Evolutionary conservation across 1,139 yeast species (phyloP).

Genomic region (Nakaseomyces bracarensis): DNA sequence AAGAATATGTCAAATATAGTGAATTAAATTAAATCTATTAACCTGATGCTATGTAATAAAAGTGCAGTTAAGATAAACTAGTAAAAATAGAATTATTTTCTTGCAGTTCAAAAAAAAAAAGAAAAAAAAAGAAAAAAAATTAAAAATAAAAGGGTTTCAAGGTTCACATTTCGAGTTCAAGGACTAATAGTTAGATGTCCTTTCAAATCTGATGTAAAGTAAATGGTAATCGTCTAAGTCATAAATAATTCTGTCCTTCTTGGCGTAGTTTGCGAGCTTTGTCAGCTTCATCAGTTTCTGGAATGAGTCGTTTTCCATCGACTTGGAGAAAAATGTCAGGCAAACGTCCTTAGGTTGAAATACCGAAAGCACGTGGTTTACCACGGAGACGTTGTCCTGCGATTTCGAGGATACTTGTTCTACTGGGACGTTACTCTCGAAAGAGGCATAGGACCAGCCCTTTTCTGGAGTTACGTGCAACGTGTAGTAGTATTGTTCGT

Average conservation of each 20-base stretch:
- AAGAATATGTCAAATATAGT: too few species aligned
- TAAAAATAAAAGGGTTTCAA: too few species aligned
- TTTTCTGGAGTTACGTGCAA: constrained; percentile 90
- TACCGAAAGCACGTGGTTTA: constrained; percentile 49
- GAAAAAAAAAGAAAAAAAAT: too few species aligned
- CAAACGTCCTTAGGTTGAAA: constrained; percentile 76
- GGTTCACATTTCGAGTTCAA: too few species aligned
- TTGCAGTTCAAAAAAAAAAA: too few species aligned
- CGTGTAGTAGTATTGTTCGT: constrained; percentile 67
- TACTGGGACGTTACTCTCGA: constrained; percentile 70
- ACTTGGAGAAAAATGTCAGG: constrained; percentile 46
- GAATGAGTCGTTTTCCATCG: constrained; percentile 31
- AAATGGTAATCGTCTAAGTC: constrained; percentile 55
- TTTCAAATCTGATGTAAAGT: constrained; percentile 34
- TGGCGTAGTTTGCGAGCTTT: constrained; percentile 46
- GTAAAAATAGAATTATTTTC: too few species aligned
- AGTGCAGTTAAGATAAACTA: too few species aligned
- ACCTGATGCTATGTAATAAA: too few species aligned
- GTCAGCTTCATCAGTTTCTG: constrained; percentile 31
- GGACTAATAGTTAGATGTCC: too few species aligned
- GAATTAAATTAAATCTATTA: too few species aligned
- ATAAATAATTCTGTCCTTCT: constrained; percentile 61
- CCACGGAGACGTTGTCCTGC: constrained; percentile 41
- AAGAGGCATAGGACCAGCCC: constrained; percentile 94
- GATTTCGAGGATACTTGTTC: constrained; percentile 31